Conservation (phyloP, 2,329 filamentous ascomycete species). For the Beauveria brongniartii region DNA sequence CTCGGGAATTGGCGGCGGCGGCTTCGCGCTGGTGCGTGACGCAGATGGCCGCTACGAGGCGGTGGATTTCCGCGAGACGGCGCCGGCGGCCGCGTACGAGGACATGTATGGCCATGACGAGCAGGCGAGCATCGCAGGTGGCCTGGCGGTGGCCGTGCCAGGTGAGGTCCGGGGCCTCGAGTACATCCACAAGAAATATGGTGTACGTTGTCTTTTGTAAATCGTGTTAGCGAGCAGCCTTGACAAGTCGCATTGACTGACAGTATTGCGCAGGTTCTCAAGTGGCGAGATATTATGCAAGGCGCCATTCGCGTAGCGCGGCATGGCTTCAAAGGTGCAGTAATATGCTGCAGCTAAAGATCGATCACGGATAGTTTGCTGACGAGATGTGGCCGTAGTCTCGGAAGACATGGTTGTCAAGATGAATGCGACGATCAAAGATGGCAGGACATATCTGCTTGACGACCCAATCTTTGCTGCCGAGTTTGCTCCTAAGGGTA, state of each 20-base stretch:
- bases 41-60: conserved; percentile 71
- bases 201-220: conserved; percentile 30
- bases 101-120: conserved; percentile 77
- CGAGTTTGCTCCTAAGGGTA: conserved; percentile 78
- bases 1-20: conserved; percentile 79
- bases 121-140: conserved; percentile 59
- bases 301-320: conserved; percentile 69
- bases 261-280: conserved; percentile 35
- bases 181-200: conserved; percentile 66
- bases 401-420: conserved; percentile 67
- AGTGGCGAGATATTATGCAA: conserved; percentile 64
- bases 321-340: conserved; percentile 53
- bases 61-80: conserved; percentile 84
- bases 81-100: conserved; percentile 70
- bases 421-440: conserved; percentile 42
- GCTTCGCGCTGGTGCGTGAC: conserved; percentile 76
- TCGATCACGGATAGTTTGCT: no score
- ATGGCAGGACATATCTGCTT: conserved; percentile 54
- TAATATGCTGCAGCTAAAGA: neutral
- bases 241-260: neutral
- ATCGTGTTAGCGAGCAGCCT: no score
- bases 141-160: conserved; percentile 63
- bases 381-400: conserved; percentile 34
- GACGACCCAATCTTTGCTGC: conserved; percentile 72
- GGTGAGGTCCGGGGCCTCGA: conserved; percentile 73